These are phyloP conservation scores for Wickerhamiella galacta DNA, from an alignment of 805 yeast genomes.

Conservation along the genomic window DNA sequence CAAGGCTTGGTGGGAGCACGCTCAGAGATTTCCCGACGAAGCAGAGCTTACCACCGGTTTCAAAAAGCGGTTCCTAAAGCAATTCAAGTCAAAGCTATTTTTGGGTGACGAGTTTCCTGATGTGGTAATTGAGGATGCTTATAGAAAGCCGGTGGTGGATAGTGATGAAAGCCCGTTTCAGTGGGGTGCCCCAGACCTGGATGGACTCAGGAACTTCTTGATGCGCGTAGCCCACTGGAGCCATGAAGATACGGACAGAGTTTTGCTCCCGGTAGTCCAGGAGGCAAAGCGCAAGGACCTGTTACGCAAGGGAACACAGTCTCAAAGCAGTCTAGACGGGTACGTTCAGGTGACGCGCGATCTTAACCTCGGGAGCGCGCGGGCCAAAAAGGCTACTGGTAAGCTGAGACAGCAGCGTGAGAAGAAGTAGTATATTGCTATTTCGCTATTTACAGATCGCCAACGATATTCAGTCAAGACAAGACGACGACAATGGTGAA, in stretches of 20 bases:
- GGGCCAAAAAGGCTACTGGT: background rate
- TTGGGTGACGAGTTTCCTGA: conserved; percentile 59
- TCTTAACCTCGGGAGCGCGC: background rate
- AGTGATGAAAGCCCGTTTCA: conserved; percentile 56
- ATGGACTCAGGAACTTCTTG: conserved; percentile 54
- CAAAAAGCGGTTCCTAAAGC: conserved; percentile 36
- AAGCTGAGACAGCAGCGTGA: background rate
- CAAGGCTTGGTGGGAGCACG: conserved; percentile 42
- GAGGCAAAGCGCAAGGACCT: conserved; percentile 38
- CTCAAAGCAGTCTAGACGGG: conserved; percentile 15
- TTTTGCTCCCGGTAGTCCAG: conserved; percentile 68
- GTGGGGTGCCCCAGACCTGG: conserved; percentile 87
- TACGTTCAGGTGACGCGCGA: conserved; percentile 8
- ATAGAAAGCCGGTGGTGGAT: conserved; percentile 69
- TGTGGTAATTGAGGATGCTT: conserved; percentile 50
- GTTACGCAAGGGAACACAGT: conserved; percentile 6
- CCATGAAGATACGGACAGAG: conserved; percentile 57
- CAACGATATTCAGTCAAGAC: no score
- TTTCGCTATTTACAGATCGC: no score
- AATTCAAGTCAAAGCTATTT: conserved; percentile 40
- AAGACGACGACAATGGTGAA: no score
- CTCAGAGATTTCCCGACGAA: conserved; percentile 22
- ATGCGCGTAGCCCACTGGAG: conserved; percentile 66
- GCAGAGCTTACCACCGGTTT: conserved; percentile 25
- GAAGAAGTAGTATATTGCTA: no score